Conservation (phyloP, 495 filamentous ascomycete species). For the Parathielavia appendiculata region DNA sequence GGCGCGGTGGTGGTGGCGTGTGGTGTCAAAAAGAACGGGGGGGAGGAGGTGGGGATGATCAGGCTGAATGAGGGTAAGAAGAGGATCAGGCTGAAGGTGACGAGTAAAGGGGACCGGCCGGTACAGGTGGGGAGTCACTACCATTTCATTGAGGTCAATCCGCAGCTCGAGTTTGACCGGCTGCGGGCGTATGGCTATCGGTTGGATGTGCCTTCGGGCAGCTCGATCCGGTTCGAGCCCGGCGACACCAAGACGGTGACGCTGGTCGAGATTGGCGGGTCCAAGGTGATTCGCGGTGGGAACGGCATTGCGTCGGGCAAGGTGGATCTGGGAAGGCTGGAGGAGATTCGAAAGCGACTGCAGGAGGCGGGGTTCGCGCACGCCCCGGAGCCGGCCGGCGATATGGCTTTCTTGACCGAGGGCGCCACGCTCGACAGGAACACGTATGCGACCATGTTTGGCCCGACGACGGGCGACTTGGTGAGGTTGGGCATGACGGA, state of each 20-base stretch:
- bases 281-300: constrained; percentile 77
- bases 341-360: constrained; percentile 63
- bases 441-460: constrained; percentile 83
- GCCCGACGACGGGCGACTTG: constrained; percentile 81
- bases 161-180: constrained; percentile 88
- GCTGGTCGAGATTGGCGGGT: constrained; percentile 83
- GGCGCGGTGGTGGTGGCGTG: constrained; percentile 72
- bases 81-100: constrained; percentile 68
- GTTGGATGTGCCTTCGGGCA: constrained; percentile 86
- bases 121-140: constrained; percentile 96
- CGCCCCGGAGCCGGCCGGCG: constrained; percentile 55
- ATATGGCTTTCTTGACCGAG: constrained; percentile 47
- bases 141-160: constrained; percentile 92
- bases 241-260: constrained; percentile 92
- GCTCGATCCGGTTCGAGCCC: constrained; percentile 90
- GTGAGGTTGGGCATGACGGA: constrained; percentile 80
- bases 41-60: constrained; percentile 51
- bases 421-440: constrained; percentile 67
- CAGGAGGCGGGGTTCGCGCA: constrained; percentile 73
- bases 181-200: constrained; percentile 75
- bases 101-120: constrained; percentile 84
- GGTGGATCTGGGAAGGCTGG: constrained; percentile 56
- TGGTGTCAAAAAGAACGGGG: too few relatives aligned
- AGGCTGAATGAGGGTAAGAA: constrained; percentile 68
- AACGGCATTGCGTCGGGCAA: constrained; percentile 71